Evolutionary conservation across 768 basidiomycete species (phyloP), one percentile per base, ranked within the genome.

Genomic region (Paxillus ammoniavirescens): DNA sequence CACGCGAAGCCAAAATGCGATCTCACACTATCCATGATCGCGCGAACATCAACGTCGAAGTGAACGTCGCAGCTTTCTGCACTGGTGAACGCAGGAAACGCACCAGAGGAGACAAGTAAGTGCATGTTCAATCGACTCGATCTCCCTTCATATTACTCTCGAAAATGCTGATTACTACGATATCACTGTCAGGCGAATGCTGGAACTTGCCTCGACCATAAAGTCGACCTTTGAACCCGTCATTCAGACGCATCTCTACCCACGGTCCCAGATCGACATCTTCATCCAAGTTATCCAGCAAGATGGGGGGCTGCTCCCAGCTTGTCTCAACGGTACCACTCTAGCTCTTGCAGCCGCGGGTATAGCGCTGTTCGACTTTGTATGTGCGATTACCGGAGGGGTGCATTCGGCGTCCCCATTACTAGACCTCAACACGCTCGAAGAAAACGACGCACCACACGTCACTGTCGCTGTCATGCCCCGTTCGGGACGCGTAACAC

Each of bases 211-310:
- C 10, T 78, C 91, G 2, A 83, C 87, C 21, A 86, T 98, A 57
- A 91, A 92, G 73, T 86, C 91, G 30, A 98, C 97, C 0, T 98
- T 99, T 66, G 96, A 98, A 66, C 93, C 95, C 40, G 93, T 96
- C 51, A 82, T 99, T 21, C 90, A 93, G 67, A 89, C 90, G 7
- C 81, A 80, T 55, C 81, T 99, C 44, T 98, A 97, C 72, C 96
- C 96, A 18, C 86, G 97, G 46, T 91, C 91, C 33, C 87, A 94
- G 68, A 97, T 99, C 68, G 92, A 96, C 72, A 86, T 99, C 55
- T 91, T 86, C 70, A 79, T 99, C 7, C 93, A 96, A 69, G 86
- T 99, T 28, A 74, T 97, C 37, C 91, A 97, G 61, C 90, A 94
- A 66, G 97, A 99, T 63, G 97, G 97, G 38, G 91, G 91, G 0